These are phyloP conservation scores for Zizania latifolia DNA, from an alignment of 176 grass and related monocot species.

Conservation along the genomic window DNA sequence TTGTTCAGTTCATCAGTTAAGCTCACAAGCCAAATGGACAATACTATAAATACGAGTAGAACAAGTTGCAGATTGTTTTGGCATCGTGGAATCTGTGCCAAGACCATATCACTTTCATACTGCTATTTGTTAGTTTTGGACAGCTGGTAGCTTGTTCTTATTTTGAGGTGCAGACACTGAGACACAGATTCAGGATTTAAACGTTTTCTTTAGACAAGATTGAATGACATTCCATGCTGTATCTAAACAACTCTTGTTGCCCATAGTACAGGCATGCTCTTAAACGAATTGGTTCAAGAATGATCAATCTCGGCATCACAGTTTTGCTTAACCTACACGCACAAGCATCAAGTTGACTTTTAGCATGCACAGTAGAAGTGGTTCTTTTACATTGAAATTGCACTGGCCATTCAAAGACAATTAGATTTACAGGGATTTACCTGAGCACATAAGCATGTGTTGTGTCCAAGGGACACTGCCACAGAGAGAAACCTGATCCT, in stretches of 20 bases:
- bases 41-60: too few species aligned
- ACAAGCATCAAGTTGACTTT: conserved; percentile 29
- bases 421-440: too few species aligned
- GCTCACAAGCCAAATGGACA: background rate
- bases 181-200: conserved; percentile 26
- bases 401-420: background rate
- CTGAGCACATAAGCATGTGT: background rate
- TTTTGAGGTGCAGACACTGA: conserved; percentile 30
- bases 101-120: conserved; percentile 11
- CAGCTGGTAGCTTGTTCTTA: conserved; percentile 9
- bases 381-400: too few species aligned
- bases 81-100: background rate
- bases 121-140: background rate
- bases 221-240: background rate
- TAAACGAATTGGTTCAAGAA: background rate
- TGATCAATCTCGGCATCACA: background rate
- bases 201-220: conserved; percentile 11
- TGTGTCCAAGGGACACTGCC: background rate
- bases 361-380: too few species aligned
- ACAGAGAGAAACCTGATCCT: background rate
- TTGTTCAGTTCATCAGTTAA: background rate
- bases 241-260: conserved; percentile 7
- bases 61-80: background rate
- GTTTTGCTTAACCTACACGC: background rate
- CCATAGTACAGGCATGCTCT: conserved; percentile 20